Evolutionary conservation across 208 protist genomes (phyloP), one percentile per base, ranked within the genome.

Genomic region (Leishmania amazonensis): DNA sequence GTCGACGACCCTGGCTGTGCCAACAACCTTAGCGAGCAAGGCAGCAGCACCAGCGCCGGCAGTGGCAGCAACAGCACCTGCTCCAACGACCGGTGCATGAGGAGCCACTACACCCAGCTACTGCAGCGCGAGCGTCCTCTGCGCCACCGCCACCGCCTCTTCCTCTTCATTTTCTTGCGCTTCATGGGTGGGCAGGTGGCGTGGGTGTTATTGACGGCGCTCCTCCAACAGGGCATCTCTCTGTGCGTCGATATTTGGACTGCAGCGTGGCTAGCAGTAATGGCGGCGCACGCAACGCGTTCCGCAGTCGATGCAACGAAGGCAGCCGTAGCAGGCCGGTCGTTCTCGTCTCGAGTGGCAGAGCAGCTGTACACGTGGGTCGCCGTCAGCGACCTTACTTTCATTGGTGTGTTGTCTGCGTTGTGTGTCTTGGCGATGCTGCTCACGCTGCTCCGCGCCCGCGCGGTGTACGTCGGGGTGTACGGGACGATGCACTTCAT

Each of bases 101-200:
- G 57, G 40, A 81, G 84, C 68, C 71, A 79, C 80, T 79, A 81
- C 65, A 60, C 77, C 64, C 80, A 82, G 60, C 72, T 76, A 71
- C 75, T 86, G 42, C 72, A 79, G 78, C 83, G 77, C n/a, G 81
- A 86, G 74, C 57, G 38, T 38, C 40, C 78, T 64, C 77, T 84
- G 70, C 82, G 78, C 1, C 75, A 83, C 60, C 81, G 85, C 64
- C 80, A 80, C n/a, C 73, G 54, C 3, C 68, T 79, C 15, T 68
- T 72, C 42, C 75, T 89, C 62, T 82, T 79, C 64, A 81, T 82
- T 60, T 87, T 88, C 60, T 13, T 89, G 51, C 79, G 81, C 38
- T 92, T 91, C 64, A 88, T 94, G 85, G 90, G 88, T 31, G 71
- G 78, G 47, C 83, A 90, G 85, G 84, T 81, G 75, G 28, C 90